Conservation (phyloP, 2,329 filamentous ascomycete genomes). For the Alternaria sp. region DNA sequence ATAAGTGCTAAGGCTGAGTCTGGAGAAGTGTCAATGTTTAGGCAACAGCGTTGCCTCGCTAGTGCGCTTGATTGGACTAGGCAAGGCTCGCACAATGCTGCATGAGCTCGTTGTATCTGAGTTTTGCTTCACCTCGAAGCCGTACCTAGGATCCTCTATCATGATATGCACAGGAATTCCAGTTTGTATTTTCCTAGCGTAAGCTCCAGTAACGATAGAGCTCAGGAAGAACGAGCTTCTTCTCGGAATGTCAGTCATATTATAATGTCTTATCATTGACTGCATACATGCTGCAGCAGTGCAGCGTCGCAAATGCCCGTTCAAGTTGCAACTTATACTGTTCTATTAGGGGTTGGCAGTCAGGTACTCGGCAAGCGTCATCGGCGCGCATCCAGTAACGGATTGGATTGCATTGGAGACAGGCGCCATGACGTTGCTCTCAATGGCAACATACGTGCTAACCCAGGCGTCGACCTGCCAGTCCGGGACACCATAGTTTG, state of each 20-base stretch:
- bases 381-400: not conserved
- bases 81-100: not conserved
- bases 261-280: too few species aligned
- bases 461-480: too few species aligned
- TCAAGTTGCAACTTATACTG: too few species aligned
- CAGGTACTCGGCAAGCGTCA: not conserved
- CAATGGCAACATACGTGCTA: not conserved
- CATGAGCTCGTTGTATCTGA: not conserved
- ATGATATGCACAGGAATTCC: too few species aligned
- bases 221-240: too few species aligned
- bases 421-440: not conserved
- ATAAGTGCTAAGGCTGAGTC: not conserved
- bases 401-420: not conserved
- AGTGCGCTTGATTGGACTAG: not conserved
- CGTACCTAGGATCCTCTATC: too few species aligned
- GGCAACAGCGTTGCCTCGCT: not conserved
- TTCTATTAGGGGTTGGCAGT: not conserved
- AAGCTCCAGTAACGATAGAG: too few species aligned
- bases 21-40: not conserved
- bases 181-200: too few species aligned
- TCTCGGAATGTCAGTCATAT: too few species aligned
- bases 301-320: accelerated
- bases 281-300: too few species aligned
- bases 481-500: too few species aligned
- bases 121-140: too few species aligned